These are phyloP conservation scores for Peronospora tabacina DNA, from an alignment of 352 stramenopile genomes.

Conservation along the genomic window DNA sequence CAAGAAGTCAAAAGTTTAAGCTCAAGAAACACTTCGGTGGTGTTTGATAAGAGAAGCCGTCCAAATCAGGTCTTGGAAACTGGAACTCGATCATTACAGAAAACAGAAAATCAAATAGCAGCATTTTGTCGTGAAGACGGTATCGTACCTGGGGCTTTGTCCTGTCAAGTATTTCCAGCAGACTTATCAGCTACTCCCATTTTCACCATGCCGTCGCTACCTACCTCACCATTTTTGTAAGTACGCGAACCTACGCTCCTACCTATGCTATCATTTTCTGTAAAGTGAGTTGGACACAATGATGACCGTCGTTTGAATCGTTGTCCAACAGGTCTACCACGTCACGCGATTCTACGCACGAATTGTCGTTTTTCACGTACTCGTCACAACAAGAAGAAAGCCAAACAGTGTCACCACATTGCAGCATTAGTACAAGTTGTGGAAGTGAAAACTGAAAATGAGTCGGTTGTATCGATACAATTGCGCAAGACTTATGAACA, in stretches of 20 bases:
- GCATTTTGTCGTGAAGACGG: conserved; percentile 7
- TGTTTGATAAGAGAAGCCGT: conserved; percentile 18
- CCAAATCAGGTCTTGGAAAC: conserved; percentile 1
- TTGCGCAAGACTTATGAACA: conserved; percentile 46
- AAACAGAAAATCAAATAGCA: conserved; percentile 6
- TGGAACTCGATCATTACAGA: not conserved
- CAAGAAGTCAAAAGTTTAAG: conserved; percentile 54
- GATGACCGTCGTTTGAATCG: conserved; percentile 1
- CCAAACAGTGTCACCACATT: conserved; percentile 6
- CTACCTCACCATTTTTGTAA: conserved; percentile 13
- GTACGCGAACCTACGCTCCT: not conserved
- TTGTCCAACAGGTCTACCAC: conserved; percentile 25
- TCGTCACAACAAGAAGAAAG: not conserved
- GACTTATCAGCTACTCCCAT: conserved; percentile 1
- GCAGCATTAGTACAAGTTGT: conserved; percentile 15
- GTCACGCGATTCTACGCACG: conserved; percentile 26
- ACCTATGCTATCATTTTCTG: not conserved
- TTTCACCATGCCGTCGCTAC: not conserved
- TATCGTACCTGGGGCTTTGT: not conserved
- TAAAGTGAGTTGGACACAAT: not conserved
- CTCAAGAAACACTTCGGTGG: conserved; percentile 28
- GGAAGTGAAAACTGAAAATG: conserved; percentile 19
- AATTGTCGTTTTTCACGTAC: conserved; percentile 7
- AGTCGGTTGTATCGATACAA: conserved; percentile 31
- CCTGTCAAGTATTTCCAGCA: not conserved